Base-by-base conservation (phyloP, 805 yeast species). In the Wickerhamiella vanderwaltii region DNA sequence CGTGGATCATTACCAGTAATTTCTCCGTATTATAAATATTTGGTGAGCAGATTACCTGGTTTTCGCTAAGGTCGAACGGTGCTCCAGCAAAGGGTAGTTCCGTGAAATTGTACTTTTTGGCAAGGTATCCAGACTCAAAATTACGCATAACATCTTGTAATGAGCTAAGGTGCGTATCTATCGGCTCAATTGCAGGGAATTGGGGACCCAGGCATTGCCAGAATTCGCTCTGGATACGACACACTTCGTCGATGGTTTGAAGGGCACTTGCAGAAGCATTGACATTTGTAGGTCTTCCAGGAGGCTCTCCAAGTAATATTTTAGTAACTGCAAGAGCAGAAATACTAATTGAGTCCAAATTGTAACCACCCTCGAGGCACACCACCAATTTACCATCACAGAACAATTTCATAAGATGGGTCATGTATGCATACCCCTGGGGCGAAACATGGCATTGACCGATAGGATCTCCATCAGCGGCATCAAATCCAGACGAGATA, bases 381-480 rank as follows among this genome's bases (percentile, higher is more conserved):
- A 86, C 95, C 35, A 93, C 82, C 35, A 91, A 56, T 51, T 82
- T 84, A 2, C 98, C 98, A 52, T 72, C 73, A 2, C 96, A 95
- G 33, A 91, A 63, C 29, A 84, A 75, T 61, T 87, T 87, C 49
- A 91, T 66, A 77, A 78, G 70, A 56, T 86, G 94, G 3, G 96
- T 83, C 95, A 91, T 86, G 48, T 86, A 87, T 6, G 95, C 96
- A 58, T 91, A 91, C 11, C 95, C 95, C 29, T 86, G 80, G 1
- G 98, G 98, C 0, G 95, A 72, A 1, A 91, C 94, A 58, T 84
- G 93, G 59, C 96, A 91, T 35, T 88, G 94, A 9, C 98, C 99
- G 48, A 91, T 83, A 45, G 85, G 79, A 61, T 91, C 99, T 46
- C 97, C 97, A 54, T 84, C 95, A 1, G 99, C 99, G 16, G 98